A percentile compares a stretch with the other conserved stretches of the same genome.
phyloP scores from a whole-genome alignment of 2,329 filamentous ascomycete species.

The Verticillium dahliae region DNA sequence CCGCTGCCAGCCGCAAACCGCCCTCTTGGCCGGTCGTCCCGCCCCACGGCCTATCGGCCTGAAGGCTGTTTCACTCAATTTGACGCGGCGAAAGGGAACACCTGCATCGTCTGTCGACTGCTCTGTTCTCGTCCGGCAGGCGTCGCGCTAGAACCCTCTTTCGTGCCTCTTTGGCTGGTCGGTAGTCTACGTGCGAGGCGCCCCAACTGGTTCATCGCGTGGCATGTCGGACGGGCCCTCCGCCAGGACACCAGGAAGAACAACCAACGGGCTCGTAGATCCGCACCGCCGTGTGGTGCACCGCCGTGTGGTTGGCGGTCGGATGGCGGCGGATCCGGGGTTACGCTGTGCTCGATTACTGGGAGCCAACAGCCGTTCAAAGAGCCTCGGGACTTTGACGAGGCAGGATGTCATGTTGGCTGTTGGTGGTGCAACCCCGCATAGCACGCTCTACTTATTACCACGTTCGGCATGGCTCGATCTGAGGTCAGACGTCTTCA shows the following conservation, averaged over 20 bases:
- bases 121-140: neutral
- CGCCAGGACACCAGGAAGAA: neutral
- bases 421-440: neutral
- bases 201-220: no score
- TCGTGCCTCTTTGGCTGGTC: no score
- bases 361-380: neutral
- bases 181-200: no score
- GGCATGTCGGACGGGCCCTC: neutral
- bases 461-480: neutral
- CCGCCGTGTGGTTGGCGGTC: neutral
- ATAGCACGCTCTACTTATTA: neutral
- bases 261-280: neutral
- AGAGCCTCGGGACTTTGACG: neutral
- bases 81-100: conserved; percentile 7
- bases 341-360: neutral
- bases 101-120: neutral
- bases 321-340: neutral
- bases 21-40: conserved; percentile 9
- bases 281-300: neutral
- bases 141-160: neutral
- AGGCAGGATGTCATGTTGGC: neutral
- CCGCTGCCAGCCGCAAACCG: conserved; percentile 3
- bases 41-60: conserved; percentile 5
- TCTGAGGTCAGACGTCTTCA: neutral
- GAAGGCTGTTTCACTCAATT: conserved; percentile 9